Conservation (phyloP, 352 stramenopile genomes). For the Aphanomyces euteiches region DNA sequence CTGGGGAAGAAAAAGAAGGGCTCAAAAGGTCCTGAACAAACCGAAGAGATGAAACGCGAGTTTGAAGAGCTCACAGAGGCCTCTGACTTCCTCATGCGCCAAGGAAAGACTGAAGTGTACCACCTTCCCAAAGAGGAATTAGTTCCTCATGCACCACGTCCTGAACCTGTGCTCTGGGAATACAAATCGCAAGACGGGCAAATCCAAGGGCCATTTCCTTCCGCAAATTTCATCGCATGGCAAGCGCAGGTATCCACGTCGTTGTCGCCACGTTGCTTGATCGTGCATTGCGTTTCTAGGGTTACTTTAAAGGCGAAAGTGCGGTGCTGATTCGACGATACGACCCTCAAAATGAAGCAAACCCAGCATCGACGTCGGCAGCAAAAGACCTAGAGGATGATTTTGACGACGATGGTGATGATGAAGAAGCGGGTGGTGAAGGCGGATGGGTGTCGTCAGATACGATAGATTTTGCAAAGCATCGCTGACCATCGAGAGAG, state of each 20-base stretch:
- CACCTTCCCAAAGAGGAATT: constrained; percentile 81
- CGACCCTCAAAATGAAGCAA: constrained; percentile 31
- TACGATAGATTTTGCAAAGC: constrained; percentile 64
- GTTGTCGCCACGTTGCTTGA: constrained; percentile 8
- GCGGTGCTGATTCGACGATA: constrained; percentile 64
- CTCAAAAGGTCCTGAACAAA: constrained; percentile 36
- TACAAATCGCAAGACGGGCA: constrained; percentile 67
- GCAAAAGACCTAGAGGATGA: constrained; percentile 80
- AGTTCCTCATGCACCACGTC: constrained; percentile 41
- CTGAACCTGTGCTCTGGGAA: constrained; percentile 55
- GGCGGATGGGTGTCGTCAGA: constrained; percentile 61
- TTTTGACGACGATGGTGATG: constrained; percentile 78
- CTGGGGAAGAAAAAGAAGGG: constrained; percentile 56
- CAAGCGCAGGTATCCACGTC: constrained; percentile 50
- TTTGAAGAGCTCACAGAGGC: constrained; percentile 79
- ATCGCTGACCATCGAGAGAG: constrained; percentile 18
- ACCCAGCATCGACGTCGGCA: constrained; percentile 47
- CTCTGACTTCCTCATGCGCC: constrained; percentile 72
- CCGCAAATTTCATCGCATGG: constrained; percentile 69
- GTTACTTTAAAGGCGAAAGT: constrained; percentile 70
- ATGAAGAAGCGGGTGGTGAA: constrained; percentile 31
- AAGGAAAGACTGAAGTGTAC: constrained; percentile 76
- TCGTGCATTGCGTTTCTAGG: constrained; percentile 34
- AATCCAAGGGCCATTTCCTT: constrained; percentile 72
- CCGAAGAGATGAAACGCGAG: constrained; percentile 64